Evolutionary conservation across 2,329 filamentous ascomycete genomes (phyloP).

Genomic region (Colletotrichum orchidophilum): DNA sequence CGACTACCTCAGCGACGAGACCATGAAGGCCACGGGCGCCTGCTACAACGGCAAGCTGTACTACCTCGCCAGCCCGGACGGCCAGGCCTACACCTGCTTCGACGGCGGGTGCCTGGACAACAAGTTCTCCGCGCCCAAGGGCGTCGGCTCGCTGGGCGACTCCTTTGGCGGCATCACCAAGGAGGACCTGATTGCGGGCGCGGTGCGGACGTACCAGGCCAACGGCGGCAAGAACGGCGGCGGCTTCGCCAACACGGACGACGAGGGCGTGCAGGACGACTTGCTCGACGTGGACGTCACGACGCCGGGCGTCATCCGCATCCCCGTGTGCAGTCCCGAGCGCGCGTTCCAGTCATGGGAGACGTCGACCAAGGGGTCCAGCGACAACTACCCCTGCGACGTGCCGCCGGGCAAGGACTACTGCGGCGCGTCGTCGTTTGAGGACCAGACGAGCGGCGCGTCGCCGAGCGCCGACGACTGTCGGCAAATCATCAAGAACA

Average conservation of each 20-base stretch:
- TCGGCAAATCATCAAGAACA: slow-evolving; percentile 44
- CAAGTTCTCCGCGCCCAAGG: slow-evolving; percentile 41
- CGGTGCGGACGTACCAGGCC: slow-evolving; percentile 38
- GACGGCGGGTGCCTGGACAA: slow-evolving; percentile 32
- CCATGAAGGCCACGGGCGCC: slow-evolving; percentile 36
- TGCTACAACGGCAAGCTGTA: slow-evolving; percentile 43
- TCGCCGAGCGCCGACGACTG: slow-evolving; percentile 48
- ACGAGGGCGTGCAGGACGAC: slow-evolving; percentile 36
- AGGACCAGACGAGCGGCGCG: slow-evolving; percentile 44
- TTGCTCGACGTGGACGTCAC: slow-evolving; percentile 42
- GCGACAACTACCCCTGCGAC: slow-evolving; percentile 46
- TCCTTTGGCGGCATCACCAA: slow-evolving; percentile 40
- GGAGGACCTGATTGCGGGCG: slow-evolving; percentile 38
- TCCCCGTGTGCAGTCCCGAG: slow-evolving; percentile 49
- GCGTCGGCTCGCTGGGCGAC: slow-evolving; percentile 39
- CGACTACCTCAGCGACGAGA: slow-evolving; percentile 38
- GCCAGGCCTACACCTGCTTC: slow-evolving; percentile 33
- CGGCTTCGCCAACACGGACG: slow-evolving; percentile 37
- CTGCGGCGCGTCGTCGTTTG: slow-evolving; percentile 44
- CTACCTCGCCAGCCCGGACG: slow-evolving; percentile 43
- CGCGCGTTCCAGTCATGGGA: slow-evolving; percentile 46
- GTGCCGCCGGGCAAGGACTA: slow-evolving; percentile 37
- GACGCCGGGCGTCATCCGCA: slow-evolving; percentile 46
- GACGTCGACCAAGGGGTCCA: slow-evolving; percentile 33
- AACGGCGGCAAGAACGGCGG: slow-evolving; percentile 34